Evolutionary conservation across 805 yeast species (phyloP), one percentile per base, ranked within the genome.

Genomic region (Soucietia sequanensis): DNA sequence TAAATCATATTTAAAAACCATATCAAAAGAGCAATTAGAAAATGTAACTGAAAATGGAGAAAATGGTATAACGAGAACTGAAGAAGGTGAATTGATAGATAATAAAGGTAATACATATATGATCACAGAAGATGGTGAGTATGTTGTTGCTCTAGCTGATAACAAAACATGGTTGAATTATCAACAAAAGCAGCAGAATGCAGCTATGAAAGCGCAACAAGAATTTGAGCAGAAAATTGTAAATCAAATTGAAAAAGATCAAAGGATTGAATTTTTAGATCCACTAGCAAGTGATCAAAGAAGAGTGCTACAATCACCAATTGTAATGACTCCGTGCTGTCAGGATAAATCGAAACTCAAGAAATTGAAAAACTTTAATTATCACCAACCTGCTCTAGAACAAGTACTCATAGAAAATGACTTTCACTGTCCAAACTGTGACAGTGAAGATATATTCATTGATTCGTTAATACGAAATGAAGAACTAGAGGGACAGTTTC

Each of bases 131-230:
- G 93, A 88, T 23, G 99, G 99, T 32, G 86, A 90, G 50, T 93
- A 85, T 56, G 99, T 93, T 4, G 84, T 88, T 31, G 96, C 95
- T n/a, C 80, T 90, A 41, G 98, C 98, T 0, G 99, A 93, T 62
- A 76, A 80, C 27, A 82, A 81, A 50, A 83, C 96, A 0, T 91
- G 99, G 99, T 80, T 81, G 35, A 79, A 75, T 31, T 90, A 79
- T 54, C 96, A 89, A 55, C 80, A 85, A 43, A 82, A 80, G 44
- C 69, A 80, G 48, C 75, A 61, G 50, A 68, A 52, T 54, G 76
- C 68, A 28, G 72, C 58, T 24, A 61, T 59, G 56, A 72, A 70
- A 37, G 68, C 70, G 11, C 69, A 65, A 44, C 78, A 73, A 36
- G 78, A 63, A 43, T 91, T 84, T 37, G 70, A 68, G 31, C 45